Evolutionary conservation across 495 filamentous ascomycete species (phyloP).

Genomic region (Viridothelium virens): DNA sequence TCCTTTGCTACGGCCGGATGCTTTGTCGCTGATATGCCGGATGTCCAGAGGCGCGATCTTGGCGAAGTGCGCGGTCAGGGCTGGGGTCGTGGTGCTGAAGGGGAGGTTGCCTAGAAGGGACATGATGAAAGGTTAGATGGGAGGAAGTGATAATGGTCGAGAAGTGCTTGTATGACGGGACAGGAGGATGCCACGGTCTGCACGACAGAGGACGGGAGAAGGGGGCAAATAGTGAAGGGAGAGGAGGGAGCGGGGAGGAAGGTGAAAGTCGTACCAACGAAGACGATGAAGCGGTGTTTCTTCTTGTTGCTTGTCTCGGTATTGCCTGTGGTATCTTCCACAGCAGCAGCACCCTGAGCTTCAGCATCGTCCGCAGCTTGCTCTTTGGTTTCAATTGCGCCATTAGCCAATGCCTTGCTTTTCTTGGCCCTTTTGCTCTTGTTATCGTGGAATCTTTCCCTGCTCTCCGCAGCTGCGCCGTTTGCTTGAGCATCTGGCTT

Average conservation of each 20-base stretch:
- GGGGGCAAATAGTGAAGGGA: background rate
- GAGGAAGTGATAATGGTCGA: background rate
- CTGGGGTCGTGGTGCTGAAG: constrained; percentile 62
- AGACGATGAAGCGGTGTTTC: constrained; percentile 24
- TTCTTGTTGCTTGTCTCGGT: background rate
- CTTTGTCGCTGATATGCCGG: constrained; percentile 66
- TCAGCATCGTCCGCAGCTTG: constrained; percentile 14
- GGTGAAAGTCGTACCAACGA: constrained; percentile 15
- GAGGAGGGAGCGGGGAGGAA: background rate
- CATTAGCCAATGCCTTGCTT: background rate
- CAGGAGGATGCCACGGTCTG: background rate
- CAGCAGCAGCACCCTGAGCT: background rate
- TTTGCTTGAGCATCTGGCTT: background rate
- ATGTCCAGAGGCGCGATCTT: constrained; percentile 63
- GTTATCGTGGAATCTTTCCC: background rate
- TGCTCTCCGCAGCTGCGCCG: background rate
- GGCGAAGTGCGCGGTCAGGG: constrained; percentile 66
- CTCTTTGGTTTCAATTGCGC: background rate
- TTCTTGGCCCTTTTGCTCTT: background rate
- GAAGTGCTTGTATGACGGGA: background rate
- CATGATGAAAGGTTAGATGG: background rate
- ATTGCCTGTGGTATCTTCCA: background rate
- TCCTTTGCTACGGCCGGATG: constrained; percentile 65
- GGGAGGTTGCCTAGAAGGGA: constrained; percentile 67
- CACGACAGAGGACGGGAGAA: background rate